phyloP scores from a whole-genome alignment of 805 yeast species.

The Diddensiella caesifluorescens region DNA sequence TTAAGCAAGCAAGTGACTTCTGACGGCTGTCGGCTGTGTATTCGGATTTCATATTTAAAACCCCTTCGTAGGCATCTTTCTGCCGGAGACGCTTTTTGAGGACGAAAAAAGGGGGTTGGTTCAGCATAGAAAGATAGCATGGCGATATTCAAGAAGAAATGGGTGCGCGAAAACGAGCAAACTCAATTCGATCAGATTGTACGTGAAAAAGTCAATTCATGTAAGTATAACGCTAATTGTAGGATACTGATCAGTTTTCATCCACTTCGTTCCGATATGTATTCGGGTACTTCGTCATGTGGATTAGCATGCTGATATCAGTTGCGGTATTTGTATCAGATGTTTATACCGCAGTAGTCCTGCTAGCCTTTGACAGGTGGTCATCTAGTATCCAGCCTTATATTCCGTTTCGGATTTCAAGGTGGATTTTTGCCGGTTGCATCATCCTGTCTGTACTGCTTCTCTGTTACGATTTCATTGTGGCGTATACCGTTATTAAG shows the following conservation, averaged over 20 bases:
- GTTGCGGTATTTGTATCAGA: constrained; percentile 58
- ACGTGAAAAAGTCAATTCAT: constrained; percentile 5
- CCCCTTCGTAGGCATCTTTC: too few relatives aligned
- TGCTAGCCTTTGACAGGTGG: constrained; percentile 71
- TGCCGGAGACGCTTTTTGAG: too few relatives aligned
- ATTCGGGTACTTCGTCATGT: constrained; percentile 28
- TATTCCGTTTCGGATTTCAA: constrained; percentile 46
- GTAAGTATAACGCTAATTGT: background rate
- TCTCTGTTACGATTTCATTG: constrained; percentile 49
- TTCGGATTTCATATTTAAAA: too few relatives aligned
- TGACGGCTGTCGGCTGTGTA: too few relatives aligned
- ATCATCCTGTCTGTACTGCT: constrained; percentile 64
- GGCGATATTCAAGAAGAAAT: constrained; percentile 20
- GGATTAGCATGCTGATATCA: constrained; percentile 43
- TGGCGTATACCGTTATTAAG: constrained; percentile 53
- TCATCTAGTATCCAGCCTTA: constrained; percentile 45
- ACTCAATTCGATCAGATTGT: constrained; percentile 21
- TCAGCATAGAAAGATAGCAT: too few relatives aligned
- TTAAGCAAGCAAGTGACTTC: too few relatives aligned
- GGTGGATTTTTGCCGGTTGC: constrained; percentile 77
- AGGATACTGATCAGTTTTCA: constrained; percentile 21
- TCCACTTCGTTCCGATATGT: constrained; percentile 23
- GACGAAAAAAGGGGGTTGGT: too few relatives aligned
- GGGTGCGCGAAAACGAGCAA: constrained; percentile 23
- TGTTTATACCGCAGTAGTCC: constrained; percentile 69